Percentiles rank a stretch among this genome's conserved stretches.
Evolutionary conservation across 257 asterid genomes (phyloP).

Genomic region (Forsythia suspensa): DNA sequence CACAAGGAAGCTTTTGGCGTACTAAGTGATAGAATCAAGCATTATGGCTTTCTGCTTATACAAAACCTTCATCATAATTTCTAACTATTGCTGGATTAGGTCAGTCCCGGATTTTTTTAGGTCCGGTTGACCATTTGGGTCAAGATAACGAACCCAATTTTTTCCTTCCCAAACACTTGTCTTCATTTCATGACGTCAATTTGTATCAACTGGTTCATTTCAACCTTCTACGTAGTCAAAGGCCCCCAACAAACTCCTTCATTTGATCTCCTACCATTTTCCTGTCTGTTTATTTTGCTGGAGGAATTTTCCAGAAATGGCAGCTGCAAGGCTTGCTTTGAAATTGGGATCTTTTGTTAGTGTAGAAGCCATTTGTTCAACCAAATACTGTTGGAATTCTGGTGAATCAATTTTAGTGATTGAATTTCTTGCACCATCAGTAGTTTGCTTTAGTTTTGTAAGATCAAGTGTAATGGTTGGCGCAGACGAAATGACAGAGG

Average conservation of each 20-base stretch:
- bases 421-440: constrained; percentile 19
- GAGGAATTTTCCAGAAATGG: constrained; percentile 72
- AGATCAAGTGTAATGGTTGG: constrained; percentile 65
- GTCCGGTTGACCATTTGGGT: not conserved
- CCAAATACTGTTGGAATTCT: constrained; percentile 48
- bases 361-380: constrained; percentile 85
- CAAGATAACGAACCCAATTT: not conserved
- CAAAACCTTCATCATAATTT: not conserved
- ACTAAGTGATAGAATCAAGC: not conserved
- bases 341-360: constrained; percentile 78
- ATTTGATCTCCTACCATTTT: constrained; percentile 20
- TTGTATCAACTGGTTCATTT: constrained; percentile 17
- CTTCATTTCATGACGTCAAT: not conserved
- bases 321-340: constrained; percentile 82
- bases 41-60: not conserved
- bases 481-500: constrained; percentile 32
- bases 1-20: not conserved
- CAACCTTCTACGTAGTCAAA: constrained; percentile 14
- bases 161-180: not conserved
- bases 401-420: constrained; percentile 36
- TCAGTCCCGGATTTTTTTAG: not conserved
- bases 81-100: not conserved
- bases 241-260: constrained; percentile 8
- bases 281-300: constrained; percentile 38
- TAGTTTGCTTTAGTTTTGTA: constrained; percentile 42